Percentiles rank a stretch among this genome's conserved stretches.
phyloP scores from a whole-genome alignment of 2,329 filamentous ascomycete species.

The Calonectria henricotiae region DNA sequence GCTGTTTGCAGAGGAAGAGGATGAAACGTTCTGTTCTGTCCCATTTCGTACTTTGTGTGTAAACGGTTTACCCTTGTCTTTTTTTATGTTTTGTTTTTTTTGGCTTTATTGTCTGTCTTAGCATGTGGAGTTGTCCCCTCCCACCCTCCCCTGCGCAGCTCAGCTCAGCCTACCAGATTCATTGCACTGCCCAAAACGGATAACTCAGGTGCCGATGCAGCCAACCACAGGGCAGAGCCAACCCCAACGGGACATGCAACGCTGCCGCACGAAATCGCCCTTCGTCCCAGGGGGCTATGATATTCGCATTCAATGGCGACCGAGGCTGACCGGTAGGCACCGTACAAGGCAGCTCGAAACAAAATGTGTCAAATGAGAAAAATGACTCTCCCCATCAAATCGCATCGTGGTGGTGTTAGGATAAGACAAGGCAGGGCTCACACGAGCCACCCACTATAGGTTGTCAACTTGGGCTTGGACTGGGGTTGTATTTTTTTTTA shows the following conservation, averaged over 20 bases:
- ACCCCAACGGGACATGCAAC: slow-evolving; percentile 19
- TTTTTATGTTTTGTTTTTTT: not conserved
- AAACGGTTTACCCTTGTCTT: not conserved
- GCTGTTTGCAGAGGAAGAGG: no score
- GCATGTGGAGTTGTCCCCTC: not conserved
- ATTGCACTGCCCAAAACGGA: slow-evolving; percentile 41
- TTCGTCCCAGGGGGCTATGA: slow-evolving; percentile 15
- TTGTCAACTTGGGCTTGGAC: not conserved
- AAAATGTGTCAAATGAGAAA: slow-evolving; percentile 3
- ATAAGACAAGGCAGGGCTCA: slow-evolving; percentile 30
- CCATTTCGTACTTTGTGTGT: not conserved
- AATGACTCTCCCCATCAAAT: slow-evolving; percentile 21
- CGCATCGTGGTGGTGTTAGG: slow-evolving; percentile 23
- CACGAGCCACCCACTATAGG: slow-evolving; percentile 24
- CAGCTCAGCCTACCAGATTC: slow-evolving; percentile 42
- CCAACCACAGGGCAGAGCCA: slow-evolving; percentile 12
- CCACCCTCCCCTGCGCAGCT: not conserved
- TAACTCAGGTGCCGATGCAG: slow-evolving; percentile 15
- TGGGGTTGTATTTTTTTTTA: not conserved
- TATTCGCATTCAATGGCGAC: slow-evolving; percentile 8
- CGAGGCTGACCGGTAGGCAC: slow-evolving; percentile 42
- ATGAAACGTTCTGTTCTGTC: not conserved
- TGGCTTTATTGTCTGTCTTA: not conserved
- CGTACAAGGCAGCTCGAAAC: slow-evolving; percentile 24
- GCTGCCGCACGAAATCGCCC: slow-evolving; percentile 22